Percentiles rank a stretch among this genome's conserved stretches.
Evolutionary conservation across 2,329 filamentous ascomycete genomes (phyloP).

Genomic region (Nothopassalora personata): DNA sequence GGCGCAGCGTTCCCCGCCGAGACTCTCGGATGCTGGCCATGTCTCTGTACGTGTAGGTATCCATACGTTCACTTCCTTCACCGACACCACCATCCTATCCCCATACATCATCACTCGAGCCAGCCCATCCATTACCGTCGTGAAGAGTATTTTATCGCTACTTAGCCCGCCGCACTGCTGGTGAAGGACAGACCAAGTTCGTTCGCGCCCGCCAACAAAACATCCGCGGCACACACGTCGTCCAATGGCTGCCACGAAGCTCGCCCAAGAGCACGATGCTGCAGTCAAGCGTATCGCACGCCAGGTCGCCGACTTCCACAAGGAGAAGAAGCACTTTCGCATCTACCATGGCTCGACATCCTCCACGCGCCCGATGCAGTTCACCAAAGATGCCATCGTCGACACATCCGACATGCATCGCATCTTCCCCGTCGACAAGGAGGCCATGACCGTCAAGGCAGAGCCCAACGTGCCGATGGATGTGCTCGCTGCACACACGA

Average conservation of each 20-base stretch:
- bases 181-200: no score
- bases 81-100: not conserved
- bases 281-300: conserved; percentile 44
- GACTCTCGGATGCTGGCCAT: not conserved
- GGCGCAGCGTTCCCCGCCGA: not conserved
- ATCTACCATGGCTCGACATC: conserved; percentile 74
- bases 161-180: not conserved
- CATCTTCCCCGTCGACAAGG: conserved; percentile 56
- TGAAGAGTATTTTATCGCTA: not conserved
- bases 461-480: conserved; percentile 70
- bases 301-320: conserved; percentile 47
- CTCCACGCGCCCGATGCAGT: conserved; percentile 56
- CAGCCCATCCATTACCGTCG: not conserved
- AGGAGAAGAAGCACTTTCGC: conserved; percentile 56
- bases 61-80: not conserved
- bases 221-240: not conserved
- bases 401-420: conserved; percentile 61
- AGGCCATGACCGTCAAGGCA: conserved; percentile 54
- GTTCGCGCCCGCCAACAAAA: no score
- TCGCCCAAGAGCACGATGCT: conserved; percentile 16
- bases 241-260: conserved; percentile 14
- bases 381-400: conserved; percentile 41
- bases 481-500: conserved; percentile 52
- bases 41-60: no score
- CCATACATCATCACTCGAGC: not conserved